Evolutionary conservation across 352 stramenopile species (phyloP).

Genomic region (Pythium dissimile): DNA sequence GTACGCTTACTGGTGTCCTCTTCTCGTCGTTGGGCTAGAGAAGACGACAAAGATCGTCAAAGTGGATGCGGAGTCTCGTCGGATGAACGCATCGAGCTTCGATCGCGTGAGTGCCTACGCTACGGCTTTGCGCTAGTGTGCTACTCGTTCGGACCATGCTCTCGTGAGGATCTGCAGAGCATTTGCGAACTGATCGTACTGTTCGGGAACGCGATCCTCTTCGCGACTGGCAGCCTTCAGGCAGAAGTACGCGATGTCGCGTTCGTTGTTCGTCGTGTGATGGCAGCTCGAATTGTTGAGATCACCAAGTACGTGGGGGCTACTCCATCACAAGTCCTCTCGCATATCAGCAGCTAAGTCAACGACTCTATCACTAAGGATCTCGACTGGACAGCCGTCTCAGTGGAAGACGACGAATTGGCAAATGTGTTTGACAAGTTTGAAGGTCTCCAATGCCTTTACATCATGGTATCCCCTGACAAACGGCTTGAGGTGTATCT

Average conservation of each 20-base stretch:
- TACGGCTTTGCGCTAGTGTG: constrained; percentile 12
- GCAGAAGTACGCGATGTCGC: neutral
- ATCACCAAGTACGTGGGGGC: neutral
- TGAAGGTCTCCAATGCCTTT: neutral
- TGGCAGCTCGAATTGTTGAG: neutral
- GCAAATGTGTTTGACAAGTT: neutral
- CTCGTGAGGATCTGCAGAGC: neutral
- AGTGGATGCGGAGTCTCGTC: constrained; percentile 7
- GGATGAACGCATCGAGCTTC: neutral
- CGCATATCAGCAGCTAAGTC: neutral
- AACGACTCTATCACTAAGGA: neutral
- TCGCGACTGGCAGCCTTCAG: neutral
- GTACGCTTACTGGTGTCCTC: neutral
- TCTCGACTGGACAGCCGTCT: neutral
- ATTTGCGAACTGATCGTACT: constrained; percentile 6
- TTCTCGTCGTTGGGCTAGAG: neutral
- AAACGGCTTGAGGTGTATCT: neutral
- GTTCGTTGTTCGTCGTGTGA: neutral
- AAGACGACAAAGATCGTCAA: constrained; percentile 5
- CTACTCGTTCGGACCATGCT: constrained; percentile 6
- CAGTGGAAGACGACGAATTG: neutral
- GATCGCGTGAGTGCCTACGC: constrained; percentile 3
- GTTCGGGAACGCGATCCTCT: neutral
- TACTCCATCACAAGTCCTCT: neutral
- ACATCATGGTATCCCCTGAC: neutral